These are phyloP conservation scores for Paracorniculantispora psalliotae DNA, from an alignment of 2,329 filamentous ascomycete species.

Conservation along the genomic window DNA sequence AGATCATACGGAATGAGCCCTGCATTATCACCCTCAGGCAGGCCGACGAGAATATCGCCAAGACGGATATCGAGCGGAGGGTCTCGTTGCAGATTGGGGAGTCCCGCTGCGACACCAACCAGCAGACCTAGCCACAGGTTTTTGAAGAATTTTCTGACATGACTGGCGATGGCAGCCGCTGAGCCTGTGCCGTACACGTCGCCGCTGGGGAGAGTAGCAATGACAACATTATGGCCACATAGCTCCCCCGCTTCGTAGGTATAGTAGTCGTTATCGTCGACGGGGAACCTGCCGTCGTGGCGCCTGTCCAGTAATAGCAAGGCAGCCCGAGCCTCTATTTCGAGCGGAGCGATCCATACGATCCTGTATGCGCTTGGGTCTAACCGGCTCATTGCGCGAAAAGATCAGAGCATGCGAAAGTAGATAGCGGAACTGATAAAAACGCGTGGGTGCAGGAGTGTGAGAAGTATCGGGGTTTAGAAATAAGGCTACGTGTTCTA, in stretches of 20 bases:
- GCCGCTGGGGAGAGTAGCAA: constrained; percentile 28
- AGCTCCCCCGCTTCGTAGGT: constrained; percentile 32
- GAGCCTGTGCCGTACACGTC: constrained; percentile 29
- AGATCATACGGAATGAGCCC: constrained; percentile 29
- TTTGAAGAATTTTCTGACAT: constrained; percentile 29
- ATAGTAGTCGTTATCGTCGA: constrained; percentile 29
- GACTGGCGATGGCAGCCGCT: constrained; percentile 27
- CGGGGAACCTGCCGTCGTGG: constrained; percentile 28
- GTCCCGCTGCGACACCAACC: constrained; percentile 30
- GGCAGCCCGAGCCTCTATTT: constrained; percentile 32
- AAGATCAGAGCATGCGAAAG: not conserved
- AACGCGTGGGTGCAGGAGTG: no score
- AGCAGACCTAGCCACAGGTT: constrained; percentile 33
- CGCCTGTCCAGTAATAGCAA: constrained; percentile 28
- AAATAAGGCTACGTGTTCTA: no score
- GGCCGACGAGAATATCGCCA: constrained; percentile 31
- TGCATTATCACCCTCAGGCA: constrained; percentile 21
- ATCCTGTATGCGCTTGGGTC: constrained; percentile 25
- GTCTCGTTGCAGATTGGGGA: constrained; percentile 22
- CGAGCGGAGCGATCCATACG: constrained; percentile 18
- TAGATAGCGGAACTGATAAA: no score
- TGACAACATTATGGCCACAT: constrained; percentile 30
- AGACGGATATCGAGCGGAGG: constrained; percentile 32
- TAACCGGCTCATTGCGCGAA: constrained; percentile 11
- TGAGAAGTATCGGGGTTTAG: no score